A percentile compares a stretch with the other conserved stretches of the same genome.
phyloP scores from a whole-genome alignment of 148 eudicot genomes.

The Nepenthes gracilis region DNA sequence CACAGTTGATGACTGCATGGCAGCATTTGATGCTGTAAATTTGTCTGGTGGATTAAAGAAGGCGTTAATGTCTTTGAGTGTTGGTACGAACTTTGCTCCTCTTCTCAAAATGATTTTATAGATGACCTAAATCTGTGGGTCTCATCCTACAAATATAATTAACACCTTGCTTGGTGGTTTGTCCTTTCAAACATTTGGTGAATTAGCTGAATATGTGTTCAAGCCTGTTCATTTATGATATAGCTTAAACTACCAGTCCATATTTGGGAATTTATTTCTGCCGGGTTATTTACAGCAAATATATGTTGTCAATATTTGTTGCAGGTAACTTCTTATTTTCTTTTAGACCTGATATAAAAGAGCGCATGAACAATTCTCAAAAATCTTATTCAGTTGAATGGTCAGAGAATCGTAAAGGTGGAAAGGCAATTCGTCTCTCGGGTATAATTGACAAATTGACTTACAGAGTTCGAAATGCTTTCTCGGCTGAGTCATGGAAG shows the following conservation, averaged over 20 bases:
- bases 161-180: no score
- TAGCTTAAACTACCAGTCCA: not conserved
- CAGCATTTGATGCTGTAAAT: constrained; percentile 73
- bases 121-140: not conserved
- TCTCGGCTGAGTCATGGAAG: constrained; percentile 42
- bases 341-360: constrained; percentile 63
- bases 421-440: constrained; percentile 72
- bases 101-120: not conserved
- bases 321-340: constrained; percentile 89
- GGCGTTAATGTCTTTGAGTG: constrained; percentile 67
- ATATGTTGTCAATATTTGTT: constrained; percentile 12
- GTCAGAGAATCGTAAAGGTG: constrained; percentile 81
- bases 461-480: constrained; percentile 76
- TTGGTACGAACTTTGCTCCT: constrained; percentile 37
- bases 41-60: constrained; percentile 68
- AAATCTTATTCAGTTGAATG: constrained; percentile 45
- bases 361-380: constrained; percentile 12
- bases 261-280: not conserved
- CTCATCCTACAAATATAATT: not conserved
- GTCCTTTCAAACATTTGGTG: no score
- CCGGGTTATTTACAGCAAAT: not conserved
- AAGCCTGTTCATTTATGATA: no score
- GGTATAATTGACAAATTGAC: constrained; percentile 80
- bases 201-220: no score
- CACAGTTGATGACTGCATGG: constrained; percentile 66